These are phyloP conservation scores for Aureobasidium sp. DNA, from an alignment of 2,329 filamentous ascomycete species.

Conservation along the genomic window DNA sequence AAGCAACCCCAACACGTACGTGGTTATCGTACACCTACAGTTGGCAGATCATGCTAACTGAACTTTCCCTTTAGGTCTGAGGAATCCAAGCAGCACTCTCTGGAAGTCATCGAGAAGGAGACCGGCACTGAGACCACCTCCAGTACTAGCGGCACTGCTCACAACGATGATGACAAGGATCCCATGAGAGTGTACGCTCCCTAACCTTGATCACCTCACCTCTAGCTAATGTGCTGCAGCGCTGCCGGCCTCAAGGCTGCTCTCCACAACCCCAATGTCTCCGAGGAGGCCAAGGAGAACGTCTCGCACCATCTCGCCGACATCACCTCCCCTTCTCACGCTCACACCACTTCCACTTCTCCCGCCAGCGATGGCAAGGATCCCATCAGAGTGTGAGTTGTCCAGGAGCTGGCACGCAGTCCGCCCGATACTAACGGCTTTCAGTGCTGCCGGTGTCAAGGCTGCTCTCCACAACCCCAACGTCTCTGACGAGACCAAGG, in stretches of 20 bases:
- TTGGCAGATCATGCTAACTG: too few relatives aligned
- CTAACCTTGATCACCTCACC: background rate
- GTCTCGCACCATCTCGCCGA: slow-evolving; percentile 47
- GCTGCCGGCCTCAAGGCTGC: slow-evolving; percentile 32
- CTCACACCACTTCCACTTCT: slow-evolving; percentile 16
- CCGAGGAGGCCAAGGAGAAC: slow-evolving; percentile 49
- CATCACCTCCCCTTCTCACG: slow-evolving; percentile 27
- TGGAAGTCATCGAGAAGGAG: slow-evolving; percentile 46
- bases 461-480: slow-evolving; percentile 49
- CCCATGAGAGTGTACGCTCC: slow-evolving; percentile 46
- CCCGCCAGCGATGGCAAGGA: slow-evolving; percentile 31
- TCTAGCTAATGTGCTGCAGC: background rate
- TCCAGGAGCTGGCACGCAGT: background rate
- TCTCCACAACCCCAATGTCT: slow-evolving; percentile 51
- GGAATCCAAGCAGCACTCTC: slow-evolving; percentile 51
- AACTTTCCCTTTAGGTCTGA: slow-evolving; percentile 20
- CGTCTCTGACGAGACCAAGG: slow-evolving; percentile 50
- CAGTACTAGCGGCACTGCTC: slow-evolving; percentile 17
- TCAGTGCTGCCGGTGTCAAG: slow-evolving; percentile 23
- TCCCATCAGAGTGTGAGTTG: slow-evolving; percentile 46
- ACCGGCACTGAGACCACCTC: slow-evolving; percentile 28
- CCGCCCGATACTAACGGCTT: background rate
- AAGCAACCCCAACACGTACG: slow-evolving; percentile 47
- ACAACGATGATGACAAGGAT: slow-evolving; percentile 30
- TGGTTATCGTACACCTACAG: too few relatives aligned